Percentiles rank a stretch among this genome's conserved stretches.
phyloP scores from a whole-genome alignment of 208 protist genomes.

The Trypanosoma lewisi region DNA sequence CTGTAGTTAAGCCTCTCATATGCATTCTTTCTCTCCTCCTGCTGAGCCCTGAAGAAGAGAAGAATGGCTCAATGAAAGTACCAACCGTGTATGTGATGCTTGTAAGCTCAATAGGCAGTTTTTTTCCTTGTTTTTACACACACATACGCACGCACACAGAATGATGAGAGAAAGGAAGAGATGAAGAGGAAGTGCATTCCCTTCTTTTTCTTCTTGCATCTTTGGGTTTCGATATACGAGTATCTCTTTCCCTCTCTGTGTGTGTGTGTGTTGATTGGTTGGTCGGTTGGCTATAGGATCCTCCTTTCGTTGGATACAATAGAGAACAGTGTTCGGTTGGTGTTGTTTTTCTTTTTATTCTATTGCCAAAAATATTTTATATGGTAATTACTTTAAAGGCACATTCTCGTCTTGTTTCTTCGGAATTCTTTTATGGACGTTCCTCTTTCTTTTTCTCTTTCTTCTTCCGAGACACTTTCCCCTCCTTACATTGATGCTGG shows the following conservation, averaged over 20 bases:
- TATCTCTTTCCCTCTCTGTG: too few relatives aligned
- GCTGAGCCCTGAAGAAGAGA: neutral
- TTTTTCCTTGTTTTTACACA: too few relatives aligned
- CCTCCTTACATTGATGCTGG: neutral
- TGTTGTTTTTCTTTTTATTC: too few relatives aligned
- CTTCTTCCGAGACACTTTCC: neutral
- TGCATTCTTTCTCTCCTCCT: neutral
- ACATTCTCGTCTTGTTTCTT: too few relatives aligned
- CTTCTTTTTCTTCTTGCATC: neutral
- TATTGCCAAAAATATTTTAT: too few relatives aligned
- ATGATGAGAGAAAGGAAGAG: neutral
- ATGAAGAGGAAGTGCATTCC: neutral
- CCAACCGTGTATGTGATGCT: neutral
- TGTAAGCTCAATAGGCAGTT: neutral
- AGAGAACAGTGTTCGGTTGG: too few relatives aligned
- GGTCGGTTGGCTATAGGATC: too few relatives aligned
- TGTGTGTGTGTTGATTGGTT: too few relatives aligned
- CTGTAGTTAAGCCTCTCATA: conserved; percentile 7
- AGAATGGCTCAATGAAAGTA: neutral
- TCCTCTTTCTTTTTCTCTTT: neutral
- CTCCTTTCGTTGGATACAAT: too few relatives aligned
- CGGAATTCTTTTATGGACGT: neutral
- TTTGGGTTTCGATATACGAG: neutral
- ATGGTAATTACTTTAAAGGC: too few relatives aligned
- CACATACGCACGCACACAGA: too few relatives aligned